Evolutionary conservation across 208 protist species (phyloP), one percentile per base, ranked within the genome.

Genomic region (Angomonas ambiguus): DNA sequence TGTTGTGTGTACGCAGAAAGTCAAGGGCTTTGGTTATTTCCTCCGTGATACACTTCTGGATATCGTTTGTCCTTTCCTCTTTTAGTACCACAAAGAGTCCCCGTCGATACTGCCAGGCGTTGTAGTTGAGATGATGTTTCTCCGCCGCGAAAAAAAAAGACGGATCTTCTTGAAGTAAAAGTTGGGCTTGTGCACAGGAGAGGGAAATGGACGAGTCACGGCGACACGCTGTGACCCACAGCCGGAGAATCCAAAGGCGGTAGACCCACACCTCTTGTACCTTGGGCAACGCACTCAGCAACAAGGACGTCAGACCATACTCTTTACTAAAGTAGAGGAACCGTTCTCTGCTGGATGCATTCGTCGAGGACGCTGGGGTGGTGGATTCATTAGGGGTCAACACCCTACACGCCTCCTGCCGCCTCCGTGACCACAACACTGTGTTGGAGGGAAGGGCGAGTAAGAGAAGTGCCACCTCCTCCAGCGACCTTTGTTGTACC

Each of bases 41-140:
- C 49, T 56, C 49, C 6, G n/a, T 56, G 2, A 0, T 6, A 8
- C 10, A 11, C 35, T 33, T 24, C 20, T 3, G 45, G 42, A 20
- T n/a, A n/a, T n/a, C n/a, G n/a, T n/a, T n/a, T n/a, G n/a, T n/a
- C n/a, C n/a, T n/a, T n/a, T n/a, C n/a, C n/a, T n/a, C n/a, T n/a
- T n/a, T n/a, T n/a, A n/a, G 25, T 57, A 51, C 25, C 2, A 65
- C 53, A 13, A 31, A 38, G 20, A 53, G 61, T 13, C 30, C 24
- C 27, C 88, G 76, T 1, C 80, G 77, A 32, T 91, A 91, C 0
- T 90, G 79, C 83, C 85, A 95, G 1, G 82, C 86, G 60, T 91
- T 90, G 76, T 92, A 95, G 65, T 95, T 95, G 80, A 92, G 81
- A 13, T 60, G 62, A 58, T 95, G 88, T 20, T 77, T 66, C 48